Base-by-base conservation (phyloP, 257 asterid genomes). In the Scutellaria minor region DNA sequence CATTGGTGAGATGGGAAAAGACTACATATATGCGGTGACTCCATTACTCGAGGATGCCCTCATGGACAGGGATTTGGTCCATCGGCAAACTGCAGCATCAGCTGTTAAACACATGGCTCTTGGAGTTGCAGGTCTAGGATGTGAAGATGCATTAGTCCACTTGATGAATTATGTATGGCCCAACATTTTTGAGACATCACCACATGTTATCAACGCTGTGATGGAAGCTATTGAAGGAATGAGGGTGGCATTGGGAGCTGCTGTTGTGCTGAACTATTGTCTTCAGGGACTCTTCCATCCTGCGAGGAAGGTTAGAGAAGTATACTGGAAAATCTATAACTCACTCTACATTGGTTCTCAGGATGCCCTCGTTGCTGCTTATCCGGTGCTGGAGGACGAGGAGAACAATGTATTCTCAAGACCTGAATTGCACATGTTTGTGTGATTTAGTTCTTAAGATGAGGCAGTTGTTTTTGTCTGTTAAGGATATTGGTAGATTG, bases 1-100 rank as follows among this genome's bases (percentile, higher is more conserved):
- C 72, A 89, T 92, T 9, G 98, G 98, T 9, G 98, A 92, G 75
- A 90, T 92, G 98, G 96, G 98, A 3, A 92, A 92, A 64, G 98
- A 92, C 76, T 92, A 92, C 79, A 92, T 92, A 72, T 92, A 92
- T 22, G 98, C 96, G 0, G 98, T 92, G 61, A 92, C 98, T 14
- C 98, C 98, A 14, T 72, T 90, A 68, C 86, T 92, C 0, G 98
- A 92, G 80, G 98, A 92, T 78, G 98, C 98, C 27, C 86, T 92
- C 11, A 92, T 92, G 98, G 98, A 92, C 64, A 72, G 98, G 35
- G 97, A 92, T 76, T 60, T 89, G 73, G 97, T 92, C 39, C 95
- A 89, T 64, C 76, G 96, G 60, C 97, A 91, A 77, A 91, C 97
- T 15, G 97, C 96, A 7, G 97, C 97, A 11, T 91, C 97, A 3